Evolutionary conservation across 805 yeast species (phyloP).

Genomic region (Cyberlindnera euphorbiiphila): DNA sequence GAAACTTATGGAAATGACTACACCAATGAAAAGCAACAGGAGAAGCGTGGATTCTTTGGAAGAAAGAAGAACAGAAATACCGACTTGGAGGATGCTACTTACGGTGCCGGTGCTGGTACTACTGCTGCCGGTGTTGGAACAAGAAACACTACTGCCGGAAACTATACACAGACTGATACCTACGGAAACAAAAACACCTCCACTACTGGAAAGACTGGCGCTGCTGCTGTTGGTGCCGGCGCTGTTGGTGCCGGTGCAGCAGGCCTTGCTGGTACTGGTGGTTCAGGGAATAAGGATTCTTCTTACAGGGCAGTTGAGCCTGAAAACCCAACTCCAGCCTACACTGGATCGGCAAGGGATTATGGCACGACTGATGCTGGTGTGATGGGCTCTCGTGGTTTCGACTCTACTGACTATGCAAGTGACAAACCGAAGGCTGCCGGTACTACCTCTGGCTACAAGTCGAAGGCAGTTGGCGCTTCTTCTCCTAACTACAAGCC

Average conservation of each 20-base stretch:
- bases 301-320: too few relatives aligned
- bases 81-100: constrained; percentile 16
- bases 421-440: too few relatives aligned
- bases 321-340: too few relatives aligned
- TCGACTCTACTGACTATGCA: too few relatives aligned
- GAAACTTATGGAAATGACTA: constrained; percentile 29
- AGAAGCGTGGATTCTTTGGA: constrained; percentile 16
- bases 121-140: constrained; percentile 10
- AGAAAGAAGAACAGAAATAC: constrained; percentile 11
- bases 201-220: constrained; percentile 8
- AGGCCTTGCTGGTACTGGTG: constrained; percentile 1
- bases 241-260: constrained; percentile 5
- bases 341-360: too few relatives aligned
- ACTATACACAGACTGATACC: too few relatives aligned
- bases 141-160: background rate
- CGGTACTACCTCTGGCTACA: background rate
- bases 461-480: background rate
- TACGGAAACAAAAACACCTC: too few relatives aligned
- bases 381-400: too few relatives aligned
- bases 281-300: background rate
- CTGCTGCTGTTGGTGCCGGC: constrained; percentile 4
- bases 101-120: constrained; percentile 15
- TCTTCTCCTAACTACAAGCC: constrained; percentile 3
- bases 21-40: constrained; percentile 16
- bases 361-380: too few relatives aligned